phyloP scores from a whole-genome alignment of 495 filamentous ascomycete genomes.

The Penicillium odoratum region DNA sequence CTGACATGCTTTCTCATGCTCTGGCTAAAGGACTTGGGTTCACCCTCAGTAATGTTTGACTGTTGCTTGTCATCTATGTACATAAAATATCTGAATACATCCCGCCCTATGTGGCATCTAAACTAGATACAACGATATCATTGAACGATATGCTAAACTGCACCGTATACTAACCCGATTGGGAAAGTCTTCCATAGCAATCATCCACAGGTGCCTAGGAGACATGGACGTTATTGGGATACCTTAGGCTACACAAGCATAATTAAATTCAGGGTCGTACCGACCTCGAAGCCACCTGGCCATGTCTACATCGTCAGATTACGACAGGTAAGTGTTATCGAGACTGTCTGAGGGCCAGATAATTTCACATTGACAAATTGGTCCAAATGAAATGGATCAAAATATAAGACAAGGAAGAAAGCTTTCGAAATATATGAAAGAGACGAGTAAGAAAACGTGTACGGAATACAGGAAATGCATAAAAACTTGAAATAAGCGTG shows the following conservation, averaged over 20 bases:
- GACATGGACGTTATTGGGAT: too few relatives aligned
- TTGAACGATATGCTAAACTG: background rate
- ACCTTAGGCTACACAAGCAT: too few relatives aligned
- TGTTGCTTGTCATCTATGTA: constrained; percentile 3
- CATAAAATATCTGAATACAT: constrained; percentile 1
- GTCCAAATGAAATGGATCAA: background rate
- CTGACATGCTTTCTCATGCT: background rate
- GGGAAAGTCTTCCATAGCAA: too few relatives aligned
- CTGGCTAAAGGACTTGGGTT: constrained; percentile 3
- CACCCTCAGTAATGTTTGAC: constrained; percentile 3
- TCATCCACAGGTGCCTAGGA: too few relatives aligned
- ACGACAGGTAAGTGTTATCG: too few relatives aligned
- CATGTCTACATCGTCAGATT: too few relatives aligned
- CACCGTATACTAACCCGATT: too few relatives aligned
- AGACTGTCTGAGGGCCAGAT: too few relatives aligned
- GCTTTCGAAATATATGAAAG: background rate
- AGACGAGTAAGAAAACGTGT: background rate
- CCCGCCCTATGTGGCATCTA: background rate
- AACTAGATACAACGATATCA: background rate
- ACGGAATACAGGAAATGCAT: constrained; percentile 1
- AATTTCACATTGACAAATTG: too few relatives aligned
- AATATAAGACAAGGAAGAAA: background rate
- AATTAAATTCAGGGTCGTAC: too few relatives aligned
- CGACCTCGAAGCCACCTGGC: too few relatives aligned
- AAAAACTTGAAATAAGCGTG: background rate